Evolutionary conservation across 2,329 filamentous ascomycete genomes (phyloP), one percentile per base, ranked within the genome.

Genomic region (Biscogniauxia sp.): DNA sequence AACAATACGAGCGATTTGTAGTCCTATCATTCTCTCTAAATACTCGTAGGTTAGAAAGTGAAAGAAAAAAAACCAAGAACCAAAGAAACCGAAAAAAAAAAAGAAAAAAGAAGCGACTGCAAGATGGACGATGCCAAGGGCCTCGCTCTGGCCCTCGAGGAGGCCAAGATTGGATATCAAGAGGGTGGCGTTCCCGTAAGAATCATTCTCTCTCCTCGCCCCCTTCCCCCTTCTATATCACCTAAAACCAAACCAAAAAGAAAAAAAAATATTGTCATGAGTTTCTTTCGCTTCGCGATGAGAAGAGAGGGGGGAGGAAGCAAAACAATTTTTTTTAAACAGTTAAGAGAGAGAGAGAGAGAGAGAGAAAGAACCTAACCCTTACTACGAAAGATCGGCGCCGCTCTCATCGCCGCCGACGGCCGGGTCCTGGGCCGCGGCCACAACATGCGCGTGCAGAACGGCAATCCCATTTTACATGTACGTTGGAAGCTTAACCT

Each of bases 401-500:
- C 82, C 17, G 80, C 78, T 19, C 79, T 93, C 25, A 82, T 93
- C n/a, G 83, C 85, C 49, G 83, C 82, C 59, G 84, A 91, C 66
- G 90, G 90, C 62, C 86, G 81, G 64, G 84, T 93, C 50, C 79
- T 93, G 4, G 90, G 90, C 19, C 80, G 83, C 61, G 90, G 90
- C 11, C 90, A 90, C 73, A 93, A 93, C 69, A 86, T 89, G 86
- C 82, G 90, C 59, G 84, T 92, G 19, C 90, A 93, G 74, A 88
- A 87, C 59, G 83, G 83, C 58, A 90, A 87, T 70, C 80, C 89
- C 3, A 90, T 88, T 45, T 81, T 92, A 66, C 90, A 93, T 77
- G 88, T 68, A 45, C 63, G 66, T 13, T 15, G 23, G 5, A 50
- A 23, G n/a, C 53, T 54, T 23, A 23, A 23, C 17, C 41, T 15